Base-by-base conservation (phyloP, 768 basidiomycete genomes). In the Chalciporus sphaerocephalus region DNA sequence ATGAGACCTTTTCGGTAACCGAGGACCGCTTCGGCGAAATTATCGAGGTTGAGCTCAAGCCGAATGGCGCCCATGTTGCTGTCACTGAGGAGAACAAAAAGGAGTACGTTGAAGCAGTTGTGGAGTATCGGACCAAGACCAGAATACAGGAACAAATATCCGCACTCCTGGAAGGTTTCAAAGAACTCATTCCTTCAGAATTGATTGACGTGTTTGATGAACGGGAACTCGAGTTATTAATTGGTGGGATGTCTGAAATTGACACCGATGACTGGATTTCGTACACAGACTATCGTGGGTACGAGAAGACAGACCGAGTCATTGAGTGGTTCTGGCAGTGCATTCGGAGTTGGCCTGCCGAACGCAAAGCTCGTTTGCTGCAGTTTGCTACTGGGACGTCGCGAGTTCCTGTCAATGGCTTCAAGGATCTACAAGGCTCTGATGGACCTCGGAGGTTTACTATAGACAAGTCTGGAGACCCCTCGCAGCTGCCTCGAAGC, bases 261-360 rank as follows among this genome's bases (percentile, higher is more conserved):
- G 88, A 92, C 61, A 88, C 90, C 70, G 88, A 92, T 55, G 90
- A 92, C 58, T 93, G 92, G 92, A 87, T 84, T 55, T 91, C 92
- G 59, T 91, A 89, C 67, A 95, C 92, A 16, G 92, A 94, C 60
- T 94, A 94, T 62, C 83, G 90, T 42, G 85, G 87, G 5, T 91
- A 89, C 59, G 82, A 86, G 58, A 87, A 87, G 71, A 85, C 81
- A 4, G 89, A 91, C 59, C 83, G 88, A 60, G 85, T 89, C 48
- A 90, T 94, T 52, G 86, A 90, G 58, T 94, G 92, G 92, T 95
- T 95, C 75, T 94, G 92, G 92, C 83, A 92, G 64, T 88, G 85
- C 57, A 79, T 95, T 44, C 83, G 87, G 28, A 82, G 84, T 25
- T 95, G 92, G 92, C 87, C 92, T 8, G 75, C 87, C 0, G 92